Evolutionary conservation across 164 flowering plant genomes (phyloP).

Genomic region (Magnolia sinica): DNA sequence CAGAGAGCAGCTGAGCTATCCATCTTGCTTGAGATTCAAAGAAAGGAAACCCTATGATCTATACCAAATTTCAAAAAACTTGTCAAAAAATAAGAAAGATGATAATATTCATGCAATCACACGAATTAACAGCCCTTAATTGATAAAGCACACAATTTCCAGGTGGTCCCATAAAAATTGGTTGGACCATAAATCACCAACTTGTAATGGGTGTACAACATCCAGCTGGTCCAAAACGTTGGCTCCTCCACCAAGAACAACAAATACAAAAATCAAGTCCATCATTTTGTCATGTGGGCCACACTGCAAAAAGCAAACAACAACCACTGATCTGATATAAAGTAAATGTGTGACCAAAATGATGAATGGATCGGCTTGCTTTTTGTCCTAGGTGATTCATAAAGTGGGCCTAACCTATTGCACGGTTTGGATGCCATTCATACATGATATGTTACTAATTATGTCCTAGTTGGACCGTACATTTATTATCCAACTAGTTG

Average conservation of each 20-base stretch:
- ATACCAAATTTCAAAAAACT: constrained; percentile 8
- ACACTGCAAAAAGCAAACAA: no score
- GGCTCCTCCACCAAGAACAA: not conserved
- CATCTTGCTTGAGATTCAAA: constrained; percentile 95
- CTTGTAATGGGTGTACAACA: not conserved
- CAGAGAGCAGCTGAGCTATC: constrained; percentile 77
- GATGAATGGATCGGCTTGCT: not conserved
- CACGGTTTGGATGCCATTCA: not conserved
- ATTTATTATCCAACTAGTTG: not conserved
- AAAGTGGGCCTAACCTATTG: not conserved
- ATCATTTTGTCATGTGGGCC: no score
- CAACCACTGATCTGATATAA: not conserved
- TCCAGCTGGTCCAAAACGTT: not conserved
- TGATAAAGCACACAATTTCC: no score
- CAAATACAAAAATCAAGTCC: not conserved
- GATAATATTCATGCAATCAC: not conserved
- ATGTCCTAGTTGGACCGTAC: not conserved
- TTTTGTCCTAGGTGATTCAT: not conserved
- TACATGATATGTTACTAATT: no score
- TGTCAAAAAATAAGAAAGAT: not conserved
- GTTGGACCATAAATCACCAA: not conserved
- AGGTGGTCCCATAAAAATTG: not conserved
- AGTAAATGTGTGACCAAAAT: not conserved
- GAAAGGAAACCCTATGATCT: constrained; percentile 85
- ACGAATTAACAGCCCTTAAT: no score